These are phyloP conservation scores for Brettanomyces anomalus DNA, from an alignment of 805 yeast species.

Conservation along the genomic window DNA sequence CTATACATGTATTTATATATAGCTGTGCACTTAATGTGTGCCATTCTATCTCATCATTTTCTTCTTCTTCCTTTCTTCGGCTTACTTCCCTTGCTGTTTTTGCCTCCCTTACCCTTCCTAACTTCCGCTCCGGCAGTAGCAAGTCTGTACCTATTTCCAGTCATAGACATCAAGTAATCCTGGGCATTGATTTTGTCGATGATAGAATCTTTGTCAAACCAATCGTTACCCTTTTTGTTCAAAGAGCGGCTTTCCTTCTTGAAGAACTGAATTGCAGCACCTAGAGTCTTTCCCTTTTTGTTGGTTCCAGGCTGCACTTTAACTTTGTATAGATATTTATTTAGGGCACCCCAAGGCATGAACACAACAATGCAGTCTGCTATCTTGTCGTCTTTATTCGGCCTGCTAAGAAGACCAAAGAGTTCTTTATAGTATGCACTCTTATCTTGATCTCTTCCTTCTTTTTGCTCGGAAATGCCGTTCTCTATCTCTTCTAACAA, in stretches of 20 bases:
- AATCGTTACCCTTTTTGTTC: slow-evolving; percentile 36
- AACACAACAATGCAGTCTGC: slow-evolving; percentile 71
- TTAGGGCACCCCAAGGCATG: slow-evolving; percentile 85
- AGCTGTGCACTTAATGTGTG: too few relatives aligned
- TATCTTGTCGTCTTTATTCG: slow-evolving; percentile 41
- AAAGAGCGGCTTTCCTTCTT: slow-evolving; percentile 23
- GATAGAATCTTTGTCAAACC: slow-evolving; percentile 60
- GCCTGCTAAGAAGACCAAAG: slow-evolving; percentile 31
- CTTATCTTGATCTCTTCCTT: slow-evolving; percentile 22
- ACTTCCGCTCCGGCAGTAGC: slow-evolving; percentile 41
- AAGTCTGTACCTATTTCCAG: slow-evolving; percentile 64
- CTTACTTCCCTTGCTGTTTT: slow-evolving; percentile 8
- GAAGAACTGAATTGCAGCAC: slow-evolving; percentile 58
- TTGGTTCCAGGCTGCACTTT: slow-evolving; percentile 72
- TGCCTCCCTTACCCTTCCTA: slow-evolving; percentile 7
- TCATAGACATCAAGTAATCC: slow-evolving; percentile 58
- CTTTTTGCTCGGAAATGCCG: slow-evolving; percentile 9
- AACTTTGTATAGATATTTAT: slow-evolving; percentile 68
- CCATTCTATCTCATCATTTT: slow-evolving; percentile 1
- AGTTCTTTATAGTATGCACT: slow-evolving; percentile 20
- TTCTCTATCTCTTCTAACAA: slow-evolving; percentile 21
- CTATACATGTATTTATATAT: neutral
- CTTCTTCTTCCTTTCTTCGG: slow-evolving; percentile 19
- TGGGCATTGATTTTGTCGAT: slow-evolving; percentile 49
- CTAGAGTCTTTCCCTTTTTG: slow-evolving; percentile 81